Base-by-base conservation (phyloP, 2,329 filamentous ascomycete genomes). In the Aphanoascus verrucosus region DNA sequence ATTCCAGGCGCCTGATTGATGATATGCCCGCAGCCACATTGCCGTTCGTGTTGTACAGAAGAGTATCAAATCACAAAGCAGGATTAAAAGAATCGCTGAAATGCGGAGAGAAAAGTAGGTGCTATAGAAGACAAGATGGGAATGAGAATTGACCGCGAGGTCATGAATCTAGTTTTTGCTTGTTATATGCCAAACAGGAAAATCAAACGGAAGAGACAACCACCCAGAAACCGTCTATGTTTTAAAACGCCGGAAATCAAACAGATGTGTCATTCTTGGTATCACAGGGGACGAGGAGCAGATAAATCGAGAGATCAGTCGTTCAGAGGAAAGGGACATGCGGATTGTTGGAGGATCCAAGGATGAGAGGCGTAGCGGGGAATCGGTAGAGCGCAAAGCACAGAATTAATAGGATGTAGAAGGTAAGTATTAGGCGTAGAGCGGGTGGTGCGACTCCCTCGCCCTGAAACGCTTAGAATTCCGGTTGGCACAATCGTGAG, bases 1-100 rank as follows among this genome's bases (percentile, higher is more conserved):
- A 46, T 52, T 52, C 41, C 50, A 8, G 42, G 50, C 50, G 50
- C 50, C 50, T 41, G 50, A 45, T 49, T 11, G 44, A 48, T 53
- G 45, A 49, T 41, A 42, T 49, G 45, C 44, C 37, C 45, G 34
- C 51, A 53, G 44, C 43, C 43, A 47, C 34, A 53, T 49, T 48
- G 44, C 43, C 19, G 37, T 15, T 34, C 42, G 44, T 42, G 51
- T 48, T 53, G 44, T 47, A 49, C 45, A 53, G 45, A 41, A 49
- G 35, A 43, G 23, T 28, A 28, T 28, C 42, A 49, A 46, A 38
- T 34, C 32, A 53, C 43, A 48, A 49, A 47, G 43, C 45, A 53
- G 45, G 37, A 53, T 49, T 53, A 41, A 53, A 41, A 43, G 23
- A 49, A 42, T 46, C 43, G 51, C 50, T 52, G 19, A 52, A 45